These are phyloP conservation scores for Schoenoplectus tabernaemontani DNA, from an alignment of 202 grass and related monocot species.

Conservation along the genomic window DNA sequence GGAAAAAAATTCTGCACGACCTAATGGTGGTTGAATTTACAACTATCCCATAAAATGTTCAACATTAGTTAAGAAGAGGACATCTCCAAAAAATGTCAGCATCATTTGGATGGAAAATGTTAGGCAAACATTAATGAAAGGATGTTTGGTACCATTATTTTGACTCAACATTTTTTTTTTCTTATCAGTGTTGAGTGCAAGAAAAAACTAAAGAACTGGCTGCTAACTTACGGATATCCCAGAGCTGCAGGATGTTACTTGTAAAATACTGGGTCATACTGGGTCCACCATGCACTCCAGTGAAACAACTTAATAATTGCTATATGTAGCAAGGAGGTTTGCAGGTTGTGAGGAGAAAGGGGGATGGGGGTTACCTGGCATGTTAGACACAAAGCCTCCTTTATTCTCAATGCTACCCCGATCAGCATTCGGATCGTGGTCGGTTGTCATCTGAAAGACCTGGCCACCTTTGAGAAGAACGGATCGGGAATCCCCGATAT, in stretches of 20 bases:
- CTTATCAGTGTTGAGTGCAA: background rate
- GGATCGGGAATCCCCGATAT: conserved; percentile 68
- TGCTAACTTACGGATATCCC: background rate
- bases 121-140: background rate
- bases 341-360: background rate
- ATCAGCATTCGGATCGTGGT: conserved; percentile 62
- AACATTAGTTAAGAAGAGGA: background rate
- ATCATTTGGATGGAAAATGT: background rate
- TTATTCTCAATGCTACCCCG: conserved; percentile 52
- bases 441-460: conserved; percentile 49
- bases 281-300: background rate
- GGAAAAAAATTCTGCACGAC: no score
- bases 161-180: background rate
- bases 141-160: background rate
- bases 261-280: background rate
- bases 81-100: background rate
- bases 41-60: background rate
- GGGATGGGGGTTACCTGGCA: conserved; percentile 39
- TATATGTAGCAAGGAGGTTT: background rate
- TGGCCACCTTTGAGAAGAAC: conserved; percentile 64
- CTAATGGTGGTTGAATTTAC: background rate
- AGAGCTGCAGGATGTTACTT: background rate
- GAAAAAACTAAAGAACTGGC: background rate
- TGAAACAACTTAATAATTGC: background rate
- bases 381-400: conserved; percentile 78